Base-by-base conservation (phyloP, 306 rosid genomes). In the Citrullus mucosospermus region DNA sequence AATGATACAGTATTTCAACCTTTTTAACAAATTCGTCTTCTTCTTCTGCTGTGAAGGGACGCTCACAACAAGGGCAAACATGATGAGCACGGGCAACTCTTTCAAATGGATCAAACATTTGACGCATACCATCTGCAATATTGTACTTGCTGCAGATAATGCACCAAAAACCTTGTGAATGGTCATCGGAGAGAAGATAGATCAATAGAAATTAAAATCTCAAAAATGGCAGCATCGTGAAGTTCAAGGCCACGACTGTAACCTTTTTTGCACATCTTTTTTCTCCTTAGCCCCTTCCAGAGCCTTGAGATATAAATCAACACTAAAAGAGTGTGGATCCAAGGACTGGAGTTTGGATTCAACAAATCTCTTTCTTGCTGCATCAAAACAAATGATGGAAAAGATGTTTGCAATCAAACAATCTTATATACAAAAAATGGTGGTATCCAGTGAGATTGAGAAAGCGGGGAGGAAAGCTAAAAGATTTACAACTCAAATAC, bases 61-160 rank as follows among this genome's bases (percentile, higher is more conserved):
- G 96, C 82, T 94, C 97, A 81, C 98, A 94, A 86, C 97, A 92
- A 51, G 98, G 98, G 85, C 98, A 94, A 78, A 86, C 17, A 81
- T 94, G 98, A 87, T 85, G 87, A 76, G 92, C 97, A 67, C 98
- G 94, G 59, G 98, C 97, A 82, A 88, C 91, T 86, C 88, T 88
- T 87, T 92, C 98, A 83, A 92, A 94, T 72, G 96, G 97, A 90
- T 92, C 98, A 88, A 94, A 88, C 96, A 92, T 90, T 78, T 89
- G 93, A 53, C 91, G 89, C 97, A 94, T 92, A 82, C 98, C 98
- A 88, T 88, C 97, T 36, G 95, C 92, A 67, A 90, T 83, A 85
- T 89, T 90, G 89, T 83, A 90, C 80, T 92, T 89, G 92, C 98
- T 94, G 89, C 85, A 88, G 78, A 83, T 5, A 77, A 78, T 76